Evolutionary conservation across 331 rosid genomes (phyloP).

Genomic region (Quercus phellos): DNA sequence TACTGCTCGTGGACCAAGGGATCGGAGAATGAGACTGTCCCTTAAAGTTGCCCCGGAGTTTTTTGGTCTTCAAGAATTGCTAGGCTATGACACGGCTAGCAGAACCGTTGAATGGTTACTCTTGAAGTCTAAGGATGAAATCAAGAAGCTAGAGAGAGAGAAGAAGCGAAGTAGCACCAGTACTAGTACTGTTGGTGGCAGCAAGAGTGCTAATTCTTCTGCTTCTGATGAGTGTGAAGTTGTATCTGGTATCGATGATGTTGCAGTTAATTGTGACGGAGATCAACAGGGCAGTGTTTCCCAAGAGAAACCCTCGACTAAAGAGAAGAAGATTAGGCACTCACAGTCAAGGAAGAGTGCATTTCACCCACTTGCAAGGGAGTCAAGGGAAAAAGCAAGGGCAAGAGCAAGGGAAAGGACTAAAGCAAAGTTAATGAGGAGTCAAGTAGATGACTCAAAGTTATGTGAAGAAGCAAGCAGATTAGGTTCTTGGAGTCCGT

Average conservation of each 20-base stretch:
- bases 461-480: conserved; percentile 2
- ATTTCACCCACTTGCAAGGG: conserved; percentile 41
- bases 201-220: conserved; percentile 48
- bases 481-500: conserved; percentile 50
- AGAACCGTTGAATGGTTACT: conserved; percentile 90
- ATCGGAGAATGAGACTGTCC: conserved; percentile 86
- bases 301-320: neutral
- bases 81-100: conserved; percentile 84
- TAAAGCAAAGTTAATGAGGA: conserved; percentile 27
- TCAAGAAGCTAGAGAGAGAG: conserved; percentile 48
- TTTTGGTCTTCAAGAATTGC: conserved; percentile 77
- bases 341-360: conserved; percentile 32
- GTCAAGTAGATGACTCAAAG: conserved; percentile 14
- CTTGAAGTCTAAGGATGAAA: conserved; percentile 45
- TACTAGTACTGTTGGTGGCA: conserved; percentile 7
- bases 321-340: conserved; percentile 20
- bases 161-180: conserved; percentile 13
- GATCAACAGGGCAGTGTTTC: neutral
- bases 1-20: conserved; percentile 63
- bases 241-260: conserved; percentile 57
- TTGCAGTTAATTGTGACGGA: conserved; percentile 27
- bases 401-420: conserved; percentile 75
- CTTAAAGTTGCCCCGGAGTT: conserved; percentile 67
- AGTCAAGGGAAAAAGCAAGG: conserved; percentile 68
- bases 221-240: conserved; percentile 81